phyloP scores from a whole-genome alignment of 2,329 filamentous ascomycete genomes.

The Trichoderma breve region DNA sequence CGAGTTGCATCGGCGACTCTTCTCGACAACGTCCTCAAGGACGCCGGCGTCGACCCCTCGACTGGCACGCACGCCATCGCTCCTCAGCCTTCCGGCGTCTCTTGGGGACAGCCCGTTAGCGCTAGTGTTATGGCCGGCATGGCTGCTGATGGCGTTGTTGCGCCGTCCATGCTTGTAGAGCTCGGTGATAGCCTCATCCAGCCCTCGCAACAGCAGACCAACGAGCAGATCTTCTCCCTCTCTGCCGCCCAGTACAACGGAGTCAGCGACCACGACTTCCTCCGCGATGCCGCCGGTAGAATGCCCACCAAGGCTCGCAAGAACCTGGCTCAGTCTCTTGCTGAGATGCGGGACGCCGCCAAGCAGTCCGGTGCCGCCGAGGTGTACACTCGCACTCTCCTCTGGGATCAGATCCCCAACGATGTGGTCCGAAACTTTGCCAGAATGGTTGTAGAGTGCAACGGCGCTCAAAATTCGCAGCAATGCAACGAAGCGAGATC shows the following conservation, averaged over 20 bases:
- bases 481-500: slow-evolving; percentile 44
- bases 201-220: slow-evolving; percentile 79
- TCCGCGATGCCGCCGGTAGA: slow-evolving; percentile 54
- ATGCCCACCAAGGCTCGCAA: slow-evolving; percentile 63
- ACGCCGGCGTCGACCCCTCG: slow-evolving; percentile 61
- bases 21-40: slow-evolving; percentile 78
- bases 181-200: slow-evolving; percentile 67
- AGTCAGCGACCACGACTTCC: slow-evolving; percentile 65
- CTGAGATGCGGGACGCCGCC: slow-evolving; percentile 68
- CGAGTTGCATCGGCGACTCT: slow-evolving; percentile 74
- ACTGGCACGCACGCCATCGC: slow-evolving; percentile 46
- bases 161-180: slow-evolving; percentile 62
- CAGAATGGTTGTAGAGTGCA: slow-evolving; percentile 81
- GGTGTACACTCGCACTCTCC: slow-evolving; percentile 85
- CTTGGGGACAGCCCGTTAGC: slow-evolving; percentile 44
- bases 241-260: slow-evolving; percentile 86
- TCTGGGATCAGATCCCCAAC: slow-evolving; percentile 90
- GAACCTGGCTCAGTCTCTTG: slow-evolving; percentile 77
- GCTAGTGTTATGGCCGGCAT: slow-evolving; percentile 46
- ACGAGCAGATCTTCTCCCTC: slow-evolving; percentile 83
- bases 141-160: slow-evolving; percentile 34
- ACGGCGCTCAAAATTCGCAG: slow-evolving; percentile 45
- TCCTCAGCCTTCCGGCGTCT: slow-evolving; percentile 52
- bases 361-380: slow-evolving; percentile 73
- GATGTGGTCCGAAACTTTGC: slow-evolving; percentile 92